These are phyloP conservation scores for Wickerhamiella hasegawae DNA, from an alignment of 805 yeast genomes.

Conservation along the genomic window DNA sequence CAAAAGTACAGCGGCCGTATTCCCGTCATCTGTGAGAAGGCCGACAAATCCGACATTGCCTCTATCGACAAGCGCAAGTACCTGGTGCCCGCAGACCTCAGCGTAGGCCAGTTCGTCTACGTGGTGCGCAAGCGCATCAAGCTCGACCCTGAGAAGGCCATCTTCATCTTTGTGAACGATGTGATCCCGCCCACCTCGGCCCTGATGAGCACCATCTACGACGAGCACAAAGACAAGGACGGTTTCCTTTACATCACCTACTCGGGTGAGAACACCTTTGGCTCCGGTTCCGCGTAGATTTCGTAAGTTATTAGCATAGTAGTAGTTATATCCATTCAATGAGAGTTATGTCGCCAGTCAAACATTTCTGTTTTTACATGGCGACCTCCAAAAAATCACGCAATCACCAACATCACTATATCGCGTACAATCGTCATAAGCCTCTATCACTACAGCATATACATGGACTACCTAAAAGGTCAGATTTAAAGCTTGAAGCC, in stretches of 20 bases:
- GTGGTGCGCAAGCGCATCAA: constrained; percentile 93
- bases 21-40: constrained; percentile 95
- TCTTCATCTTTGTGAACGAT: constrained; percentile 91
- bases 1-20: constrained; percentile 81
- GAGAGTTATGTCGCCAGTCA: too few species aligned
- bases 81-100: constrained; percentile 86
- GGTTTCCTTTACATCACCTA: constrained; percentile 92
- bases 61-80: constrained; percentile 95
- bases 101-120: constrained; percentile 96
- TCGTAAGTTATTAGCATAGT: too few species aligned
- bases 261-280: constrained; percentile 97
- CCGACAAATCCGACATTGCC: constrained; percentile 89
- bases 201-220: constrained; percentile 83
- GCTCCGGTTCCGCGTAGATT: too few species aligned
- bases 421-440: too few species aligned
- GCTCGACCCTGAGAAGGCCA: constrained; percentile 94
- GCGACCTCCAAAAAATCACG: too few species aligned
- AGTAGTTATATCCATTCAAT: too few species aligned
- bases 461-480: too few species aligned
- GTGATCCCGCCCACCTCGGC: constrained; percentile 97
- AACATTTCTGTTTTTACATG: neutral
- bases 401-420: too few species aligned
- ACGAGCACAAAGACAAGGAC: constrained; percentile 94
- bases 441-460: too few species aligned
- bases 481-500: constrained; percentile 13